phyloP scores from a whole-genome alignment of 495 filamentous ascomycete genomes.

The Aspergillus hancockii region DNA sequence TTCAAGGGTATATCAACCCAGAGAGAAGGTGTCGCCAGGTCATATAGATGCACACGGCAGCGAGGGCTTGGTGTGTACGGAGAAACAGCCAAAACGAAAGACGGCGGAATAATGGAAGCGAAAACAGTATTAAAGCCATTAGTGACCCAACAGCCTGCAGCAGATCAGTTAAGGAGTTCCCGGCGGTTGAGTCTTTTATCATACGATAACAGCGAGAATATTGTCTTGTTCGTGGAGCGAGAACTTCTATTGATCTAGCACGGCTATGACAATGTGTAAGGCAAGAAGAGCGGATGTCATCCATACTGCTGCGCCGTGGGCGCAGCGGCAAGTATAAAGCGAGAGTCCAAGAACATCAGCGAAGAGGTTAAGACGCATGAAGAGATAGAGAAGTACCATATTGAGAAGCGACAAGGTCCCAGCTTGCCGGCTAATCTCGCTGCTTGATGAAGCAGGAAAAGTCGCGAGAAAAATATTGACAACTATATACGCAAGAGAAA shows the following conservation, averaged over 20 bases:
- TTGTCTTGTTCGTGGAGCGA: constrained; percentile 12
- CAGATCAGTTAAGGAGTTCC: constrained; percentile 12
- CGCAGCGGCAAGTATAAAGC: no score
- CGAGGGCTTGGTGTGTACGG: constrained; percentile 29
- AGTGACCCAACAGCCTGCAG: constrained; percentile 19
- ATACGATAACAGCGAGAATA: constrained; percentile 23
- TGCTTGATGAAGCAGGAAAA: no score
- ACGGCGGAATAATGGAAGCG: constrained; percentile 21
- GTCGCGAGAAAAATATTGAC: no score
- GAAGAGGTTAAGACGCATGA: no score
- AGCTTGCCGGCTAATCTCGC: no score
- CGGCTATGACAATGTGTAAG: constrained; percentile 18
- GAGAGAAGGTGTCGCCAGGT: constrained; percentile 27
- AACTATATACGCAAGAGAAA: no score
- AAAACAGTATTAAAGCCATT: constrained; percentile 21
- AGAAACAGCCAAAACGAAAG: constrained; percentile 38
- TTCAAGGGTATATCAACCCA: constrained; percentile 10
- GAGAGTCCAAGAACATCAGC: no score
- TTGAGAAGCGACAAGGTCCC: no score
- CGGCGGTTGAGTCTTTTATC: neutral
- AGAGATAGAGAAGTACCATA: no score
- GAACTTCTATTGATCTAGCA: constrained; percentile 13
- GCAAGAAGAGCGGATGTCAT: neutral
- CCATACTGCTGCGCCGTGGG: no score
- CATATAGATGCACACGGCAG: constrained; percentile 26